A percentile compares a stretch with the other conserved stretches of the same genome.
Conservation (phyloP, 2,329 filamentous ascomycete species). For the Lizonia empirigonia region DNA sequence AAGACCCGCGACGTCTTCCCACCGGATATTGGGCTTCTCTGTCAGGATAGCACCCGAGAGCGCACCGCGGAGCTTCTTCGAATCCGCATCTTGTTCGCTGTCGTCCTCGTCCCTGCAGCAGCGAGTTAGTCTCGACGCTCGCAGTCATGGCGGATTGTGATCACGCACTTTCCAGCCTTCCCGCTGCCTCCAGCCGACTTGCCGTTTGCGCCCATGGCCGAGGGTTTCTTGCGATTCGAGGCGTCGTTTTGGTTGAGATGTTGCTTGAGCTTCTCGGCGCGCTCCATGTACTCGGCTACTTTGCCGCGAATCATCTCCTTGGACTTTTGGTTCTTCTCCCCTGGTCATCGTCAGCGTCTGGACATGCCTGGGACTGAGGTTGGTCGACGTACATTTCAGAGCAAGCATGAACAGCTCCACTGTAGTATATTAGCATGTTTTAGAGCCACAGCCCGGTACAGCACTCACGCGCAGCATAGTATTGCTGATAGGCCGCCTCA, state of each 20-base stretch:
- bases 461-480: constrained; percentile 77
- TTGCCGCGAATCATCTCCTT: constrained; percentile 98
- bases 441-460: too few species aligned
- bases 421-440: constrained; percentile 28
- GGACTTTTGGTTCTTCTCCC: constrained; percentile 95
- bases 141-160: neutral
- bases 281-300: constrained; percentile 96
- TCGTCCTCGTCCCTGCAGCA: constrained; percentile 54
- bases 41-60: constrained; percentile 90
- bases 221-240: constrained; percentile 70
- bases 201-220: constrained; percentile 74
- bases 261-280: constrained; percentile 95
- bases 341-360: constrained; percentile 34
- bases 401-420: constrained; percentile 99
- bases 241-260: constrained; percentile 77
- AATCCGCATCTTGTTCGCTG: constrained; percentile 79
- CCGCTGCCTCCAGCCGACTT: constrained; percentile 67
- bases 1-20: constrained; percentile 96
- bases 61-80: constrained; percentile 91
- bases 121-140: constrained; percentile 16
- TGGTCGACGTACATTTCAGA: constrained; percentile 71
- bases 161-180: constrained; percentile 59
- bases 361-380: neutral
- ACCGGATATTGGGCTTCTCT: constrained; percentile 94
- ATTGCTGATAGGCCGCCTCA: constrained; percentile 93